Evolutionary conservation across 2,329 filamentous ascomycete genomes (phyloP), one percentile per base, ranked within the genome.

Genomic region (Sporothrix sp.): DNA sequence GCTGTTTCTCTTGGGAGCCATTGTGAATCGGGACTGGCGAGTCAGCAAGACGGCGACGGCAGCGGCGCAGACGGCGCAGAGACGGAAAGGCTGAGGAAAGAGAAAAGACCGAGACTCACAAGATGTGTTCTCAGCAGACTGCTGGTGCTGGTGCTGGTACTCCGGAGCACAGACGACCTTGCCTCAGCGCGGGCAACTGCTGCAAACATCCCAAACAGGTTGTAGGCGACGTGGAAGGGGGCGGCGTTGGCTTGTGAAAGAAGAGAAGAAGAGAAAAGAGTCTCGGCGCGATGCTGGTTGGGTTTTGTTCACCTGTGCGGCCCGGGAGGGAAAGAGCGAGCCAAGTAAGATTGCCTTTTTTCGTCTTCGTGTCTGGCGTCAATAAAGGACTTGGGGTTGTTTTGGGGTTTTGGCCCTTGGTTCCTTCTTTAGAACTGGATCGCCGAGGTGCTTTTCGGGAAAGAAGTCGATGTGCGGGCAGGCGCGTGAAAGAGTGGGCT

Each of bases 1-100:
- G 62, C 70, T 80, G 65, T 71, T 75, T 63, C 78, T 68, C 64
- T 66, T 72, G 58, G 72, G 68, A 40, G 77, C 73, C 77, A 82
- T 81, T 65, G 60, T 58, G 58, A 62, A 44, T 50, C 50, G 32
- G 45, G 54, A 46, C 56, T 58, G 45, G 1, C 10, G 4, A 7
- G 52, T 51, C 33, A 52, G 52, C 37, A 30, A 16, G 3, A 4
- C 20, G 20, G 4, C 33, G 16, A 7, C 3, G 14, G 20, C 37
- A 21, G n/a, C n/a, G n/a, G n/a, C n/a, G n/a, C n/a, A n/a, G n/a
- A n/a, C n/a, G n/a, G n/a, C n/a, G n/a, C n/a, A n/a, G n/a, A n/a
- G n/a, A n/a, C n/a, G n/a, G n/a, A n/a, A n/a, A 20, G 21, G 6
- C 14, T 25, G 30, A 14, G 16, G 4, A 27, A 5, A 25, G 43